Percentiles rank a stretch among this genome's conserved stretches.
phyloP scores from a whole-genome alignment of 768 basidiomycete species.

The Tylopilus rubrobrunneus region DNA sequence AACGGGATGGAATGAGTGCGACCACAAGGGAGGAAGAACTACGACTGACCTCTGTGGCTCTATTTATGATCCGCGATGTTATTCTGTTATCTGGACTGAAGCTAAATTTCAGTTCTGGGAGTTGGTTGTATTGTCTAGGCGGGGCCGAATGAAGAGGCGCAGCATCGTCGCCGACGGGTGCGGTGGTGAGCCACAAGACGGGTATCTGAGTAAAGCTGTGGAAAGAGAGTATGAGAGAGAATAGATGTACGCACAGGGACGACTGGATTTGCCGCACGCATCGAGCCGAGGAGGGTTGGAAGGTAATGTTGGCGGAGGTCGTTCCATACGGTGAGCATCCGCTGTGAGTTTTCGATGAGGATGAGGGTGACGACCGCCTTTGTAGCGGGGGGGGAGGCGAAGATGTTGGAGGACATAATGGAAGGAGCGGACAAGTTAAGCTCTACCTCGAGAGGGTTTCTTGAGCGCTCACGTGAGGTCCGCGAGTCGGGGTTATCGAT shows the following conservation, averaged over 20 bases:
- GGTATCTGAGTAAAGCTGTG: conserved; percentile 23
- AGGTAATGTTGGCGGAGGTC: conserved; percentile 48
- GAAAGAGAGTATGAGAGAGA: not conserved
- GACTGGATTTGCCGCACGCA: conserved; percentile 37
- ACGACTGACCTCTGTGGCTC: conserved; percentile 42
- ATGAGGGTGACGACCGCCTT: conserved; percentile 37
- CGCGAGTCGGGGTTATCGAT: conserved; percentile 24
- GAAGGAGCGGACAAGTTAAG: conserved; percentile 2
- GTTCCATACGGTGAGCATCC: conserved; percentile 43
- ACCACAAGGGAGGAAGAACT: not conserved
- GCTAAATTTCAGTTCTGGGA: conserved; percentile 42
- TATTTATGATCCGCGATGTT: conserved; percentile 39
- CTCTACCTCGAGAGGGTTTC: conserved; percentile 4
- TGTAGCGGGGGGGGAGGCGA: conserved; percentile 13
- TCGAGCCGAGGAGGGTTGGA: conserved; percentile 37
- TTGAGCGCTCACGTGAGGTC: conserved; percentile 12
- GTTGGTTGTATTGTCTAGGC: conserved; percentile 41
- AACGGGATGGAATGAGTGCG: not conserved
- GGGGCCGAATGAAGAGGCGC: conserved; percentile 16
- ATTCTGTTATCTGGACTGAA: conserved; percentile 41
- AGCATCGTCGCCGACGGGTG: conserved; percentile 34
- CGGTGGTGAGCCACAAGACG: conserved; percentile 45
- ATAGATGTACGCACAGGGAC: conserved; percentile 36
- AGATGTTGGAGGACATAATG: conserved; percentile 16
- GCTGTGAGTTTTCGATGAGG: conserved; percentile 54